phyloP scores from a whole-genome alignment of 345 rosid species.

The Dipteronia dyeriana region DNA sequence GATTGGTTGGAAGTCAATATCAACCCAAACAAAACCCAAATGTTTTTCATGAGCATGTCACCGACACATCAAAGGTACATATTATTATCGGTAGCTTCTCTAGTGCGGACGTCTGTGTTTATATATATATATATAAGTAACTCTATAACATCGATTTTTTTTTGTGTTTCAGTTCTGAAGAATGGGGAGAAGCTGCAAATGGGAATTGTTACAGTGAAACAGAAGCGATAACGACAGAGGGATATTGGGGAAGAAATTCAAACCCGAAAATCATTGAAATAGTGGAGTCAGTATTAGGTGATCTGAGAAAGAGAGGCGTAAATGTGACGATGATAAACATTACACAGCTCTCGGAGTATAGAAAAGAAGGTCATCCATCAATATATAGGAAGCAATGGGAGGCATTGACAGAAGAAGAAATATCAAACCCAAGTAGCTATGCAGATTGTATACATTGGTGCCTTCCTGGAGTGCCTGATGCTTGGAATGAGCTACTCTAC shows the following conservation, averaged over 20 bases:
- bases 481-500: slow-evolving; percentile 86
- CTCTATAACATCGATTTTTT: too few relatives aligned
- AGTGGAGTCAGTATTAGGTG: slow-evolving; percentile 46
- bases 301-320: slow-evolving; percentile 47
- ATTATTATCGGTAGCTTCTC: too few relatives aligned
- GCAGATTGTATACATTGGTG: slow-evolving; percentile 96
- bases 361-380: slow-evolving; percentile 86
- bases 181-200: slow-evolving; percentile 62
- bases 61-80: slow-evolving; percentile 81
- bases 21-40: slow-evolving; percentile 57
- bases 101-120: too few relatives aligned
- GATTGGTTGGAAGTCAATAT: slow-evolving; percentile 80
- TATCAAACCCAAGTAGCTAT: slow-evolving; percentile 54
- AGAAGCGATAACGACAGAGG: slow-evolving; percentile 44
- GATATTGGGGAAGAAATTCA: slow-evolving; percentile 52
- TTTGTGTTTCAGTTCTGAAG: slow-evolving; percentile 49
- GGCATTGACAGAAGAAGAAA: slow-evolving; percentile 46
- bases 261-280: slow-evolving; percentile 55
- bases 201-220: slow-evolving; percentile 68
- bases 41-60: slow-evolving; percentile 84
- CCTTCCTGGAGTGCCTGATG: slow-evolving; percentile 93
- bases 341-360: slow-evolving; percentile 70
- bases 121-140: too few relatives aligned
- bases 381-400: slow-evolving; percentile 76
- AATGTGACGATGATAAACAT: slow-evolving; percentile 66